Base-by-base conservation (phyloP, 257 asterid species). In the Salvia hispanica region DNA sequence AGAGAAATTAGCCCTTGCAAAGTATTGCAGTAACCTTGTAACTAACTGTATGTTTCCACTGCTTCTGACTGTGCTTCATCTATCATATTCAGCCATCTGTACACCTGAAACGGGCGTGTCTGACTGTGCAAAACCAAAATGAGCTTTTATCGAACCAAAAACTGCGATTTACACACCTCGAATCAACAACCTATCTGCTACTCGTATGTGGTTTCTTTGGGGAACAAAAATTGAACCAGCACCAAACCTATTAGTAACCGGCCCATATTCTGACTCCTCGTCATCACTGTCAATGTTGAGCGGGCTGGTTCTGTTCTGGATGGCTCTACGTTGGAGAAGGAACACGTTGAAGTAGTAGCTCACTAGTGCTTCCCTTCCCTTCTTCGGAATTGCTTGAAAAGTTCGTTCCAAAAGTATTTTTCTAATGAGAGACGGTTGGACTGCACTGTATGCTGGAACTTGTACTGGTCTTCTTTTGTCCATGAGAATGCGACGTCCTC, bases 271-370 rank as follows among this genome's bases (percentile, higher is more conserved):
- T 4, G 90, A 69, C 4, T 87, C 88, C 62, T 88, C 99, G 7
- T 89, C 96, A 9, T 91, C 99, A 59, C 98, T 94, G 77, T 84
- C 81, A 12, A 89, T 78, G 9, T 79, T 69, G 66, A 59, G 34
- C 0, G 80, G 76, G 25, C 73, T 62, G 33, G 74, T 66, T 85
- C 99, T 74, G 66, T 84, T 94, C 83, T 94, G 96, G 16, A 74
- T 59, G 53, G 76, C 88, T 71, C 96, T 78, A 45, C 86, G 84
- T 66, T 80, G 72, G 13, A 80, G 82, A 55, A 88, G 83, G 78
- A 79, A 83, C 34, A 85, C 92, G 3, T 88, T 85, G 76, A 76
- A 88, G 75, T 88, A 85, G 66, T 88, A 88, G 66, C 86, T 88
- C 33, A 88, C 90, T 69, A 88, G 71, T 12, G 83, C 73, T 55